Evolutionary conservation across 2,329 filamentous ascomycete species (phyloP), one percentile per base, ranked within the genome.

Genomic region (Diaporthe aspalathi): DNA sequence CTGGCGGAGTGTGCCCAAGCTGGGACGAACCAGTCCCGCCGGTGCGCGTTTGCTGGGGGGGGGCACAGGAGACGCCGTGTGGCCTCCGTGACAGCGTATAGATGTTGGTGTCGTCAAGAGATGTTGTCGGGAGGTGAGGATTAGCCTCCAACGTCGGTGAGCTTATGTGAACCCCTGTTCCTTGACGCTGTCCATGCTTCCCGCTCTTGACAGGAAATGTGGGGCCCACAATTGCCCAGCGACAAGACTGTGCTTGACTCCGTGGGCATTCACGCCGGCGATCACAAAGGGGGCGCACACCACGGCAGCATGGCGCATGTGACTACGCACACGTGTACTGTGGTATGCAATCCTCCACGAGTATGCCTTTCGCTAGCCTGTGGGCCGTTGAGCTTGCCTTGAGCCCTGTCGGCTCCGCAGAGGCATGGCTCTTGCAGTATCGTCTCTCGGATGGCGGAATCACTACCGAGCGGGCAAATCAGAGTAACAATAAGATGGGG

Each of bases 141-240:
- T 38, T 45, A 53, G 49, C 53, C 45, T 69, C 38, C 14, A 54
- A 60, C 52, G 43, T 70, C 52, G 47, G 49, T 67, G 53, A 65
- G 60, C 47, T 69, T 66, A 52, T 22, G 40, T 52, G 60, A 68
- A 70, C 47, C 57, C 43, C 67, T 68, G 60, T 72, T 70, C 52
- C 60, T 72, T 35, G 50, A 45, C 40, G 32, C 49, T 54, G 57
- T 56, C 63, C 40, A 47, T 54, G 63, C 63, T 67, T 50, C 71
- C 63, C 68, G 63, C 54, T 62, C 54, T 72, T 73, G 71, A 73
- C 71, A 73, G 71, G 68, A 73, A 73, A 71, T 71, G 62, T 73
- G 71, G 71, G 63, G 62, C 71, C 68, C 27, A 27, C n/a, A 17
- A 32, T 35, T 45, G 68, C 43, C 52, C 29, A 40, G 53, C 17